phyloP scores from a whole-genome alignment of 2,329 filamentous ascomycete genomes.

The Pestalotiopsis sp. region DNA sequence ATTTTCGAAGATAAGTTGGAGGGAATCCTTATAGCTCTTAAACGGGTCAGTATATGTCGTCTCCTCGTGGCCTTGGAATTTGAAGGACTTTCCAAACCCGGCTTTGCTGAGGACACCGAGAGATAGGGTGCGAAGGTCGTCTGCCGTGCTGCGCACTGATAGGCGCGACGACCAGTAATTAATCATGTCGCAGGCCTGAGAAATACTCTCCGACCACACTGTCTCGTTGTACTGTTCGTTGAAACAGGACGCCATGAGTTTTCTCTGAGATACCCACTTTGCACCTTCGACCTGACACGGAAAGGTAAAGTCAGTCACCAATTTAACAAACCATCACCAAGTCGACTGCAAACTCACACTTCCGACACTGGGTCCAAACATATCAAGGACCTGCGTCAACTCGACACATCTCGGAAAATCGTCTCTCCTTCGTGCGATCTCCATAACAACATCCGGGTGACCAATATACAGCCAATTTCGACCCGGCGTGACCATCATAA shows the following conservation, averaged over 20 bases:
- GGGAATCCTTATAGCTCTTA: constrained; percentile 14
- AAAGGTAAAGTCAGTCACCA: not conserved
- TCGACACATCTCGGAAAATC: constrained; percentile 16
- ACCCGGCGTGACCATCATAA: constrained; percentile 18
- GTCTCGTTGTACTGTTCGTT: constrained; percentile 16
- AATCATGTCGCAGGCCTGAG: constrained; percentile 13
- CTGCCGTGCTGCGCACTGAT: not conserved
- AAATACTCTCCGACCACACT: constrained; percentile 18
- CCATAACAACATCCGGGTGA: constrained; percentile 16
- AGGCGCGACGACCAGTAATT: constrained; percentile 15
- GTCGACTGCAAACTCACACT: not conserved
- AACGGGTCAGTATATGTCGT: not conserved
- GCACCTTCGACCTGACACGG: constrained; percentile 1
- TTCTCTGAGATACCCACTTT: constrained; percentile 19
- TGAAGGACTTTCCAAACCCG: constrained; percentile 18
- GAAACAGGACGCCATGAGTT: constrained; percentile 12
- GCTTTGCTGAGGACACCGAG: constrained; percentile 16
- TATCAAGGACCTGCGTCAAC: not conserved
- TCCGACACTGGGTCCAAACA: not conserved
- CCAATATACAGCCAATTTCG: constrained; percentile 20
- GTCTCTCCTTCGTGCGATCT: constrained; percentile 15
- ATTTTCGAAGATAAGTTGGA: constrained; percentile 32
- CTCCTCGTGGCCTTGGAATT: constrained; percentile 18
- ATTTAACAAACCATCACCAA: not conserved
- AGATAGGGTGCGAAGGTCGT: constrained; percentile 17